Base-by-base conservation (phyloP, 192 early-diverging fungal genomes). In the Backusella australiensis region DNA sequence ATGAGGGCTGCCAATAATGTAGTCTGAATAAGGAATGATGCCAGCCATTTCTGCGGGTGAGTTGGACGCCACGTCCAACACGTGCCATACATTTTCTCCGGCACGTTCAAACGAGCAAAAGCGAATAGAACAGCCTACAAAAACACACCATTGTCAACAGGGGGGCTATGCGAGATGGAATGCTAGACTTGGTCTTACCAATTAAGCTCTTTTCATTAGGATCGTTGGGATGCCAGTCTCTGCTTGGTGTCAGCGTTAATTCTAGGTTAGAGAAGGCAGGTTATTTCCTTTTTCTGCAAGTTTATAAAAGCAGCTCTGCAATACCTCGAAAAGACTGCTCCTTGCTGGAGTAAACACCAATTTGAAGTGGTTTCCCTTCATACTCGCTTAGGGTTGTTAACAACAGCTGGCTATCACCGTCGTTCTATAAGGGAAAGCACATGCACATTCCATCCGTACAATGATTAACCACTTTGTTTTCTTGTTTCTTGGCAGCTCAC, bases 41-140 rank as follows among this genome's bases (percentile, higher is more conserved):
- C 91, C 91, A 21, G 93, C 92, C 78, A 81, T 82, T 80, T 87
- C 86, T 11, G 93, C 92, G 7, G 93, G 93, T 11, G 92, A 93
- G 72, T 92, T 85, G 2, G 84, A 85, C 23, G 85, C 82, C 34
- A 93, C 86, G 49, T 90, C 88, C n/a, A 92, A 78, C 9, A 92
- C 78, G 74, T 91, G 91, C 91, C 91, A 92, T 2, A 92, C 87
- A 79, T 91, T 78, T 56, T 87, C 87, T 15, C 85, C 82, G 34
- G 84, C 82, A 12, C 83, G 80, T 21, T 91, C 88, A 80, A 88
- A 92, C 52, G 86, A 85, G 80, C 92, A 93, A 77, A 88, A 93
- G 14, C 92, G 87, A 63, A 93, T 90, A 41, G 82, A 84, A 68
- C 89, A 84, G 4, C 72, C 74, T 78, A 56, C 0, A 32, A 32